Evolutionary conservation across 2,329 filamentous ascomycete genomes (phyloP), one percentile per base, ranked within the genome.

Genomic region (Xylariales sp.): DNA sequence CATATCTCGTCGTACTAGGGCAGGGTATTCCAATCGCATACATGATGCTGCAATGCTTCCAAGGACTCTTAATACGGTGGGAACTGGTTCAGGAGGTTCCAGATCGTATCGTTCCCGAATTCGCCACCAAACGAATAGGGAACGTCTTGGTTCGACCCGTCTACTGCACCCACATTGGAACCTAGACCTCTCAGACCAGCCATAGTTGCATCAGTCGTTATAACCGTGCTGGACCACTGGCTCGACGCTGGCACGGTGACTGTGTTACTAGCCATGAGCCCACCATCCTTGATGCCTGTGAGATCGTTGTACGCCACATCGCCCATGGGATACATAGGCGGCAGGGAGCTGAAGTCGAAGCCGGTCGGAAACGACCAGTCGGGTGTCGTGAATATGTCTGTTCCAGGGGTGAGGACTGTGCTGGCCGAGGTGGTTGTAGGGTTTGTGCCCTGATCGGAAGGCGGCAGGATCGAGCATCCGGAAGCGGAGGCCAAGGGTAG

Each of bases 221-320:
- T 34, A 9, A 25, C 18, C 19, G 14, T 25, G 9, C 28, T 18
- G 9, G 15, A 19, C 28, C 29, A 19, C 28, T 29, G 32, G 11
- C 32, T 25, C 14, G 40, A 8, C 7, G 21, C 16, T 18, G 25
- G 43, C 43, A 49, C 51, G 20, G 45, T 42, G 42, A 48, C 47
- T 19, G 53, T 25, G 27, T 56, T 46, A 16, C 52, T 49, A 22
- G 57, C 45, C 25, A 48, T 38, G 6, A 46, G 24, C n/a, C 51
- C 49, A 42, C 55, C 51, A 34, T 56, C 58, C 3, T 58, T 20
- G 9, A 68, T 60, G n/a, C 66, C 71, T 10, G 64, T 68, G 4
- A 80, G 60, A 24, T 80, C 70, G 47, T 80, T 76, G 51, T 73
- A 80, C 1, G 77, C 59, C 4, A 82, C 60, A 48, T 81, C 77